These are phyloP conservation scores for Epicoccum sorghinum DNA, from an alignment of 2,329 filamentous ascomycete species.

Conservation along the genomic window DNA sequence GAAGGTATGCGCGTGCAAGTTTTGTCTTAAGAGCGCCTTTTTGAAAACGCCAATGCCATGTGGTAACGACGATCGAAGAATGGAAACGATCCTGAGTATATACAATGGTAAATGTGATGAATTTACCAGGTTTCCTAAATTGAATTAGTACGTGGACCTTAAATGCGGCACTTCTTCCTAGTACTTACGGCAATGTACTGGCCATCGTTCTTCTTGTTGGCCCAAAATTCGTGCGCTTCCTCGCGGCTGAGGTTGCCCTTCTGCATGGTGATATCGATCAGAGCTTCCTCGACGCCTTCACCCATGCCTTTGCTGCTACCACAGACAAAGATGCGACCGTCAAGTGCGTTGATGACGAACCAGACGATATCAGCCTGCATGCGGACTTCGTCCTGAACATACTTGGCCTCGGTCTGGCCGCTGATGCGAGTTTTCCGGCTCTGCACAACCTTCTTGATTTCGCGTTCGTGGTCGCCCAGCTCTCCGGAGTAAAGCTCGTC, in stretches of 20 bases:
- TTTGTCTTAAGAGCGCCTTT: conserved; percentile 16
- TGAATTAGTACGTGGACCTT: not conserved
- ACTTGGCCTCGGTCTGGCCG: conserved; percentile 68
- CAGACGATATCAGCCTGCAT: conserved; percentile 95
- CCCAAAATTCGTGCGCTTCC: conserved; percentile 88
- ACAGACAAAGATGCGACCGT: conserved; percentile 95
- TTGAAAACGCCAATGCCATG: conserved; percentile 11
- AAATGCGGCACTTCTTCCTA: accelerated
- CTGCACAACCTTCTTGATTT: conserved; percentile 59
- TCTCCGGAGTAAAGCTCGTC: conserved; percentile 97
- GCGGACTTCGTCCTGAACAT: conserved; percentile 94
- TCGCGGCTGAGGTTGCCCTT: conserved; percentile 86
- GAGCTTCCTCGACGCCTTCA: conserved; percentile 86
- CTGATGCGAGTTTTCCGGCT: conserved; percentile 51
- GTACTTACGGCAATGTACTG: conserved; percentile 83
- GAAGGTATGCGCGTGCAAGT: conserved; percentile 7
- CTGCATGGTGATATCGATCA: conserved; percentile 88
- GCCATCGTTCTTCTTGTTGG: conserved; percentile 85
- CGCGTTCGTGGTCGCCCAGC: conserved; percentile 71
- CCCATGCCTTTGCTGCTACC: conserved; percentile 97
- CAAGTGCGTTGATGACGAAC: conserved; percentile 96
- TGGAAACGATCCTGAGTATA: not conserved
- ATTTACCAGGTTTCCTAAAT: conserved; percentile 18
- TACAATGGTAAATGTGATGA: not conserved
- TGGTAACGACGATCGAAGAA: conserved; percentile 10